These are phyloP conservation scores for Saccharomycopsis microspora DNA, from an alignment of 805 yeast genomes.

Conservation along the genomic window DNA sequence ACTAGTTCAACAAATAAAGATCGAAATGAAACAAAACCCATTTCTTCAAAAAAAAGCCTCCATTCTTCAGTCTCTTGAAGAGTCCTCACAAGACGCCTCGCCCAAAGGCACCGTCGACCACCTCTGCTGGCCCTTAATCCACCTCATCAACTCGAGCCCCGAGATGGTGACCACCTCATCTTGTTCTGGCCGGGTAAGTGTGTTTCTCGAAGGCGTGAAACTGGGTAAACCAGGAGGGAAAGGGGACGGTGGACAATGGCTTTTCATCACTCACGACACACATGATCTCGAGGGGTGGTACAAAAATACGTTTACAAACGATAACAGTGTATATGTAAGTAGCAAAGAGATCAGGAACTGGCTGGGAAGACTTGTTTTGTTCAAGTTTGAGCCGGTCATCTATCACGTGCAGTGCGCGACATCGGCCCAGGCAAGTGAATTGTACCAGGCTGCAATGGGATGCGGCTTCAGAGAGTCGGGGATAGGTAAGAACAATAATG, in stretches of 20 bases:
- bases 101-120: slow-evolving; percentile 85
- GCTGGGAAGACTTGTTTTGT: slow-evolving; percentile 45
- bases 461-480: slow-evolving; percentile 87
- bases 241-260: slow-evolving; percentile 79
- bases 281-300: slow-evolving; percentile 37
- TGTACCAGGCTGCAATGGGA: slow-evolving; percentile 64
- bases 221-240: slow-evolving; percentile 57
- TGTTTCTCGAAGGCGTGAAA: slow-evolving; percentile 68
- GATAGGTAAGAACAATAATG: slow-evolving; percentile 66
- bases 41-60: slow-evolving; percentile 56
- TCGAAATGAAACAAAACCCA: slow-evolving; percentile 28
- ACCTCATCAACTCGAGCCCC: slow-evolving; percentile 46
- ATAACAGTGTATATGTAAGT: background rate
- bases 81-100: slow-evolving; percentile 38
- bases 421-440: slow-evolving; percentile 39
- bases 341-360: background rate
- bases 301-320: background rate
- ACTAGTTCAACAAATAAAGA: too few species aligned
- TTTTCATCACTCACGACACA: slow-evolving; percentile 64
- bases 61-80: slow-evolving; percentile 41
- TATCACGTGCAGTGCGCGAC: slow-evolving; percentile 73
- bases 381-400: slow-evolving; percentile 78
- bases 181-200: slow-evolving; percentile 80
- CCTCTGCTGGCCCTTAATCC: slow-evolving; percentile 60
- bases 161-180: slow-evolving; percentile 81